A percentile compares a stretch with the other conserved stretches of the same genome.
Conservation (phyloP, 768 basidiomycete genomes). For the Pulveroboletus sp. region DNA sequence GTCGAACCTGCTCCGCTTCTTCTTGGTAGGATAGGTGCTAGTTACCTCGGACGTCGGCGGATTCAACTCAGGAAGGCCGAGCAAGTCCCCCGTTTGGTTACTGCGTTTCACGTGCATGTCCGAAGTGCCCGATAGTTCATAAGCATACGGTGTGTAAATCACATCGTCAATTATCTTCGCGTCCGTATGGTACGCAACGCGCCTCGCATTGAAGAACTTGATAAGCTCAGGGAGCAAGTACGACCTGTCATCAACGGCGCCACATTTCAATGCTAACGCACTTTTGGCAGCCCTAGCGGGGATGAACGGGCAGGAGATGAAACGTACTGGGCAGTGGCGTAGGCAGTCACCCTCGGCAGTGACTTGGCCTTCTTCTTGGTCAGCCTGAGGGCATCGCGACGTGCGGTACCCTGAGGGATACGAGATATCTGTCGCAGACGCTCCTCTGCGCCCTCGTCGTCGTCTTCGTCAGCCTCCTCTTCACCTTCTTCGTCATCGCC, state of each 20-base stretch:
- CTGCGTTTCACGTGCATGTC: conserved; percentile 29
- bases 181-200: conserved; percentile 77
- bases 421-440: conserved; percentile 68
- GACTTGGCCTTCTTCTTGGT: conserved; percentile 95
- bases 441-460: conserved; percentile 56
- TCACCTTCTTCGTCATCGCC: conserved; percentile 61
- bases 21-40: conserved; percentile 33
- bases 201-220: conserved; percentile 85
- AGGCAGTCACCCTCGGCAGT: conserved; percentile 90
- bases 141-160: conserved; percentile 89
- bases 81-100: conserved; percentile 58
- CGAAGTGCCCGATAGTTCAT: conserved; percentile 46
- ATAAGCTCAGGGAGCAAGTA: conserved; percentile 85
- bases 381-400: conserved; percentile 81
- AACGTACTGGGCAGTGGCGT: conserved; percentile 82
- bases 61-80: conserved; percentile 69
- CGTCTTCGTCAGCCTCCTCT: conserved; percentile 49
- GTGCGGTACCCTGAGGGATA: conserved; percentile 91
- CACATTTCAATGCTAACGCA: not conserved
- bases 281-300: not conserved
- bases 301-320: too few relatives aligned
- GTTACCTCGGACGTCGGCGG: conserved; percentile 25
- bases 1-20: conserved; percentile 64
- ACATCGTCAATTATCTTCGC: conserved; percentile 89
- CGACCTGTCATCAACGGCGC: conserved; percentile 46